Percentiles rank a stretch among this genome's conserved stretches.
These are phyloP conservation scores for Sporobolomyces phaffii DNA, from an alignment of 768 basidiomycete genomes.

Conservation along the genomic window DNA sequence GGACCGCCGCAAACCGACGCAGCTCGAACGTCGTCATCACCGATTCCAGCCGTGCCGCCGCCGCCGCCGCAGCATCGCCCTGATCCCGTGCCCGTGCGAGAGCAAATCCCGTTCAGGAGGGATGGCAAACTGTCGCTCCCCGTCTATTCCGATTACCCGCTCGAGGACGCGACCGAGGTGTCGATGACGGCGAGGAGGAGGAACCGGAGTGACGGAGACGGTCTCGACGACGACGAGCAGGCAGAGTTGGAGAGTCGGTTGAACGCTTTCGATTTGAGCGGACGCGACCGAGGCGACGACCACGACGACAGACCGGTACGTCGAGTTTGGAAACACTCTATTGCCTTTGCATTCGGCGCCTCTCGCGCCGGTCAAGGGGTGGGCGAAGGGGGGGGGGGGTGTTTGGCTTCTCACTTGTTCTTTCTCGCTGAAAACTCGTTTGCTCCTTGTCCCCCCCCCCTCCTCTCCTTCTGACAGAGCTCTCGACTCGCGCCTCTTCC, in stretches of 20 bases:
- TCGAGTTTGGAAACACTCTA: neutral
- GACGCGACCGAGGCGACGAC: too few relatives aligned
- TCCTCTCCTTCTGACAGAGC: too few relatives aligned
- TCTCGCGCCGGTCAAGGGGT: too few relatives aligned
- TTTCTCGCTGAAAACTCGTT: too few relatives aligned
- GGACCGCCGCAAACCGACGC: neutral
- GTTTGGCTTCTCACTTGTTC: too few relatives aligned
- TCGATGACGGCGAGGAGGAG: neutral
- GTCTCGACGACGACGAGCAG: neutral
- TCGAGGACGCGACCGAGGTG: neutral
- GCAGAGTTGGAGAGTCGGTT: neutral
- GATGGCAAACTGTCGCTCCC: constrained; percentile 8
- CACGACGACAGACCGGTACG: neutral
- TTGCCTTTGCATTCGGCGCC: too few relatives aligned
- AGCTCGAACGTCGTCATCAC: neutral
- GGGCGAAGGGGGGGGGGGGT: too few relatives aligned
- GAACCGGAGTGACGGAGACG: constrained; percentile 5
- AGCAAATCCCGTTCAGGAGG: too few relatives aligned
- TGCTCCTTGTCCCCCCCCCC: too few relatives aligned
- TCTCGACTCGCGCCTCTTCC: too few relatives aligned
- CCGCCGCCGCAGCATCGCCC: too few relatives aligned
- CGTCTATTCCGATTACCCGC: neutral
- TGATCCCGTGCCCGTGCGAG: too few relatives aligned
- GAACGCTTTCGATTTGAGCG: neutral
- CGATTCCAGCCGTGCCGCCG: neutral